Evolutionary conservation across 345 rosid genomes (phyloP).

Genomic region (Cardamine occulta): DNA sequence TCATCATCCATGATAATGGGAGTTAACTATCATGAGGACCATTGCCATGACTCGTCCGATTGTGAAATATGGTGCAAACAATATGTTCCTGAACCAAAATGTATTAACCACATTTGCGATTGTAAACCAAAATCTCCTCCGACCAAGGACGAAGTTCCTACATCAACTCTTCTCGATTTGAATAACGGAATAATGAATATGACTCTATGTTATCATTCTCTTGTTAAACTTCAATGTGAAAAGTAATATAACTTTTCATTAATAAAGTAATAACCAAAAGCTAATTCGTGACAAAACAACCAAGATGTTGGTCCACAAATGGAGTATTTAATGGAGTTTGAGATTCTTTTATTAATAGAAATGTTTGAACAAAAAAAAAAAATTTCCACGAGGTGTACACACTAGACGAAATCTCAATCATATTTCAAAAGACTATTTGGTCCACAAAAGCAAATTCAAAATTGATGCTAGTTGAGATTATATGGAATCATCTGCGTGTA

Average conservation of each 20-base stretch:
- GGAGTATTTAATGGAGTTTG: too few relatives aligned
- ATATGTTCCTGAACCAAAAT: constrained; percentile 27
- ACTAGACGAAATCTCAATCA: too few relatives aligned
- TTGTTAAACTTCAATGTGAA: neutral
- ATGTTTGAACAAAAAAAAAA: too few relatives aligned
- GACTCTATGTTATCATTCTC: neutral
- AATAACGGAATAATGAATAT: neutral
- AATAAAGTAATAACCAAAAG: neutral
- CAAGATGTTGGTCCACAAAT: neutral
- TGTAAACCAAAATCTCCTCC: constrained; percentile 20
- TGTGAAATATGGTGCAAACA: constrained; percentile 33
- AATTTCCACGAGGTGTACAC: too few relatives aligned
- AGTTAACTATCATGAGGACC: constrained; percentile 15
- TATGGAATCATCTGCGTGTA: too few relatives aligned
- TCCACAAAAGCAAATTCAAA: too few relatives aligned
- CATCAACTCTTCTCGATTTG: neutral
- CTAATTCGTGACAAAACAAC: neutral
- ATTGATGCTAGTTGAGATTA: too few relatives aligned
- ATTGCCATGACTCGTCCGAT: constrained; percentile 18
- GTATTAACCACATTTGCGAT: constrained; percentile 37
- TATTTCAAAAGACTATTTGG: too few relatives aligned
- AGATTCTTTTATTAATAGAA: too few relatives aligned
- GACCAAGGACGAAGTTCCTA: neutral
- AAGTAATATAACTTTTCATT: too few relatives aligned
- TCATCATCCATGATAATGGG: constrained; percentile 25